Evolutionary conservation across 805 yeast species (phyloP).

Genomic region (Debaryomyces prosopidis): DNA sequence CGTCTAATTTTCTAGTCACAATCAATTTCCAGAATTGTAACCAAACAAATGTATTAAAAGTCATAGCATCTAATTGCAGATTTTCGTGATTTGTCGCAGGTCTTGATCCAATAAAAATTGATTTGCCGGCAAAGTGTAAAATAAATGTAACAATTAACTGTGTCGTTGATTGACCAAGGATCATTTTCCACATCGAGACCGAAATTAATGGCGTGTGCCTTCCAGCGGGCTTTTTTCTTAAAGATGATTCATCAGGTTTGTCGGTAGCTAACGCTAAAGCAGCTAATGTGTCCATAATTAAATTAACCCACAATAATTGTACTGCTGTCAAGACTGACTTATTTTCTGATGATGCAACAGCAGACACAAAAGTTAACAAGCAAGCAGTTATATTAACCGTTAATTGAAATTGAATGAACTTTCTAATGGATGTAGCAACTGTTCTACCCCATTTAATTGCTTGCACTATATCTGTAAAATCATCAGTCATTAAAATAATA

Average conservation of each 20-base stretch:
- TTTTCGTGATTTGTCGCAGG: constrained; percentile 43
- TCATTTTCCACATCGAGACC: constrained; percentile 98
- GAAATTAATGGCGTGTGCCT: constrained; percentile 77
- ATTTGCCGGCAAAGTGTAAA: constrained; percentile 75
- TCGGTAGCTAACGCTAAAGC: constrained; percentile 98
- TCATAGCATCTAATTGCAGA: constrained; percentile 74
- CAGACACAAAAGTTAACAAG: constrained; percentile 86
- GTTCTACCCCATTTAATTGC: constrained; percentile 99
- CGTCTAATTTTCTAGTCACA: constrained; percentile 88
- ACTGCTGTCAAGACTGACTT: constrained; percentile 93
- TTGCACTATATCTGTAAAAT: constrained; percentile 89
- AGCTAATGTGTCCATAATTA: constrained; percentile 97
- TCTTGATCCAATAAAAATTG: constrained; percentile 45
- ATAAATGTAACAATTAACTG: constrained; percentile 81
- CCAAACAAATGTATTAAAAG: constrained; percentile 97
- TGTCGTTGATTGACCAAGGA: constrained; percentile 76
- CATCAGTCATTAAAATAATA: constrained; percentile 90
- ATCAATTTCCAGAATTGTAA: constrained; percentile 92
- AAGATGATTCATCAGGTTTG: constrained; percentile 81
- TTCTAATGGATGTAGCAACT: constrained; percentile 89
- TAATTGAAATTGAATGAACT: constrained; percentile 93
- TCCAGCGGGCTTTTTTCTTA: constrained; percentile 83
- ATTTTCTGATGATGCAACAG: constrained; percentile 80
- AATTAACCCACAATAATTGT: constrained; percentile 94
- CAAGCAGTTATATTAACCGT: constrained; percentile 98